These are phyloP conservation scores for Pistacia vera DNA, from an alignment of 345 rosid species.

Conservation along the genomic window DNA sequence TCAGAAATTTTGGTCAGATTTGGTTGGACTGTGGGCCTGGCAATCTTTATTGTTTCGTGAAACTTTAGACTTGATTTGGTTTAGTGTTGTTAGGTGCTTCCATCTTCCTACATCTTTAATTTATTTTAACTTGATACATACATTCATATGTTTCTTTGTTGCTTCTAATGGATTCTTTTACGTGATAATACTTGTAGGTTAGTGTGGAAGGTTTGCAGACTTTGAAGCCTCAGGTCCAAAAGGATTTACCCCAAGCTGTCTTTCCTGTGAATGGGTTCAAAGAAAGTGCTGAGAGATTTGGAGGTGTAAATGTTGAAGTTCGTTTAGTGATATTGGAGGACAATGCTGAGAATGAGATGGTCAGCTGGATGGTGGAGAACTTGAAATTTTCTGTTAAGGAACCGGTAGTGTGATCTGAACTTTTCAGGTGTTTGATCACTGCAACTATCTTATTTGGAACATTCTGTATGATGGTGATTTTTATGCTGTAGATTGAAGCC, in stretches of 20 bases:
- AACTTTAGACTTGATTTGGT: not conserved
- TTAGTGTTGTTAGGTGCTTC: not conserved
- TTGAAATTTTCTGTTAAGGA: slow-evolving; percentile 86
- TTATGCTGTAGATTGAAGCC: slow-evolving; percentile 72
- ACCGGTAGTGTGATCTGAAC: slow-evolving; percentile 62
- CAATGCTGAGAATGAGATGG: slow-evolving; percentile 48
- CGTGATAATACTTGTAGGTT: slow-evolving; percentile 49
- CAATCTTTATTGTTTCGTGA: not conserved
- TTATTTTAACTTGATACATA: slow-evolving; percentile 1
- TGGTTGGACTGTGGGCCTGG: not conserved
- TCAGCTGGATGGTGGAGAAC: slow-evolving; percentile 80
- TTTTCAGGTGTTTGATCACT: slow-evolving; percentile 20
- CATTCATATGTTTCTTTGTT: slow-evolving; percentile 8
- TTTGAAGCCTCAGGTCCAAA: slow-evolving; percentile 68
- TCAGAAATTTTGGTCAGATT: slow-evolving; percentile 13
- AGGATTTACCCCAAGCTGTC: slow-evolving; percentile 29
- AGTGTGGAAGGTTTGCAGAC: slow-evolving; percentile 81
- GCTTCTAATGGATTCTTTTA: slow-evolving; percentile 7
- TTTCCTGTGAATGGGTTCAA: slow-evolving; percentile 56
- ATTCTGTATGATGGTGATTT: slow-evolving; percentile 8
- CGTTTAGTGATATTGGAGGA: slow-evolving; percentile 60
- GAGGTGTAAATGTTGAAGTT: slow-evolving; percentile 81
- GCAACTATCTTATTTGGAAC: not conserved
- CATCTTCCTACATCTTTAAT: not conserved
- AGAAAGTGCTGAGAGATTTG: slow-evolving; percentile 48